phyloP scores from a whole-genome alignment of 2,329 filamentous ascomycete genomes.

The Pseudogymnoascus sp. region DNA sequence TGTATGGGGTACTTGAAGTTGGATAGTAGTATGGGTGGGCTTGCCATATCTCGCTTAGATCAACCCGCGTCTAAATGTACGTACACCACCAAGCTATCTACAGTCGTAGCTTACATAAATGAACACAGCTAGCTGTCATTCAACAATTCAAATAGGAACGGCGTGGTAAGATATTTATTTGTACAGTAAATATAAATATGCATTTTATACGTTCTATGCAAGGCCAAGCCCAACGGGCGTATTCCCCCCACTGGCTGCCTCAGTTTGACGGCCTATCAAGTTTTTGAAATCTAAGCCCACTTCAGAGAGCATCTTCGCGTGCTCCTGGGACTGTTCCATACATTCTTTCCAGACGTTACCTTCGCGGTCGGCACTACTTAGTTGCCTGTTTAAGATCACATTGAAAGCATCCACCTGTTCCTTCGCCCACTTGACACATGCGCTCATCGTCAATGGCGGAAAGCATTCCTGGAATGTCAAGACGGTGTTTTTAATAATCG shows the following conservation, averaged over 20 bases:
- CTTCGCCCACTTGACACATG: slow-evolving; percentile 98
- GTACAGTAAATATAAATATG: background rate
- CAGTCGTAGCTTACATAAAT: slow-evolving; percentile 8
- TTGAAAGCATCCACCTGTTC: slow-evolving; percentile 91
- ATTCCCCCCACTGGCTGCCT: background rate
- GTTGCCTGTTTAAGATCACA: slow-evolving; percentile 68
- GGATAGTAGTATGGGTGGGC: slow-evolving; percentile 9
- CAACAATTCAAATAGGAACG: background rate
- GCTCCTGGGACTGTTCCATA: slow-evolving; percentile 72
- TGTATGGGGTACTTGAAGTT: slow-evolving; percentile 12
- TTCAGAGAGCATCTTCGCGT: slow-evolving; percentile 72
- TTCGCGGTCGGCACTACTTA: slow-evolving; percentile 77
- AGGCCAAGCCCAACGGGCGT: background rate
- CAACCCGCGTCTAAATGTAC: slow-evolving; percentile 11
- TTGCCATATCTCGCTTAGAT: slow-evolving; percentile 14
- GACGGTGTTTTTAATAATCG: slow-evolving; percentile 87
- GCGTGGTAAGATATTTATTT: background rate
- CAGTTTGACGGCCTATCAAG: slow-evolving; percentile 52
- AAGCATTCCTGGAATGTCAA: slow-evolving; percentile 84
- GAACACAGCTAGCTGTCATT: no score
- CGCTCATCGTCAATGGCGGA: slow-evolving; percentile 79
- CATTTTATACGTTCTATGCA: background rate
- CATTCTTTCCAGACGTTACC: slow-evolving; percentile 75
- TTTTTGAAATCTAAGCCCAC: slow-evolving; percentile 87
- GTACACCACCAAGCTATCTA: background rate